Evolutionary conservation across 139 green algal species (phyloP).

Genomic region (Deuterostichococcus epilithicus): DNA sequence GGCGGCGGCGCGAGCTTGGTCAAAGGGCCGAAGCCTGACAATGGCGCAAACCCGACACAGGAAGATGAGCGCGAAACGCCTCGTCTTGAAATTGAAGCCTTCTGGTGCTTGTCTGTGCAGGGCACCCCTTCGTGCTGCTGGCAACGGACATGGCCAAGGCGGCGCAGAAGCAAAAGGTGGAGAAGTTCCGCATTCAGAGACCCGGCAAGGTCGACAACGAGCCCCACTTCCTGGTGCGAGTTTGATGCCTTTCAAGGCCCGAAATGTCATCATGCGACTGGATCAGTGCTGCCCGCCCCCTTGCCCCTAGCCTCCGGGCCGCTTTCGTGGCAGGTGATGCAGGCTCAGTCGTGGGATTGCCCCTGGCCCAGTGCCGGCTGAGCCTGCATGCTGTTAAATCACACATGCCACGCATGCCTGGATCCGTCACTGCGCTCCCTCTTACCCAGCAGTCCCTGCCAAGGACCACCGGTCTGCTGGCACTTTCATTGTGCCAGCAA

Average conservation of each 20-base stretch:
- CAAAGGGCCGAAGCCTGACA: background rate
- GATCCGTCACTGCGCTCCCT: too few relatives aligned
- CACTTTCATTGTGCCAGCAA: too few relatives aligned
- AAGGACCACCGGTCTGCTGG: too few relatives aligned
- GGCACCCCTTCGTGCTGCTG: conserved; percentile 9
- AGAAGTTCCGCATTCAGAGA: conserved; percentile 3
- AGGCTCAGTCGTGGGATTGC: background rate
- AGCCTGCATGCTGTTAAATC: background rate
- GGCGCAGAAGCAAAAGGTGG: background rate
- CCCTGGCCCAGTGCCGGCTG: background rate
- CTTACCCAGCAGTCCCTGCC: too few relatives aligned
- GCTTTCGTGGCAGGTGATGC: background rate
- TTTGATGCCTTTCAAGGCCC: background rate
- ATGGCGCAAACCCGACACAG: background rate
- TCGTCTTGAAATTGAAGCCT: background rate
- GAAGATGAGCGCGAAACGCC: background rate
- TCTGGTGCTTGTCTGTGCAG: too few relatives aligned
- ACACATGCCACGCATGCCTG: too few relatives aligned
- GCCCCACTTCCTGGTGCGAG: background rate
- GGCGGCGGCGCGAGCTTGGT: background rate
- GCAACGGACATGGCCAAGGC: conserved; percentile 1
- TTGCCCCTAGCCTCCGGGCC: background rate
- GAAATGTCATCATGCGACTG: background rate
- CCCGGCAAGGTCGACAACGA: background rate
- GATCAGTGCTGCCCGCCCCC: too few relatives aligned